Base-by-base conservation (phyloP, 2,329 filamentous ascomycete genomes). In the Sporothrix pseudoabietina region DNA sequence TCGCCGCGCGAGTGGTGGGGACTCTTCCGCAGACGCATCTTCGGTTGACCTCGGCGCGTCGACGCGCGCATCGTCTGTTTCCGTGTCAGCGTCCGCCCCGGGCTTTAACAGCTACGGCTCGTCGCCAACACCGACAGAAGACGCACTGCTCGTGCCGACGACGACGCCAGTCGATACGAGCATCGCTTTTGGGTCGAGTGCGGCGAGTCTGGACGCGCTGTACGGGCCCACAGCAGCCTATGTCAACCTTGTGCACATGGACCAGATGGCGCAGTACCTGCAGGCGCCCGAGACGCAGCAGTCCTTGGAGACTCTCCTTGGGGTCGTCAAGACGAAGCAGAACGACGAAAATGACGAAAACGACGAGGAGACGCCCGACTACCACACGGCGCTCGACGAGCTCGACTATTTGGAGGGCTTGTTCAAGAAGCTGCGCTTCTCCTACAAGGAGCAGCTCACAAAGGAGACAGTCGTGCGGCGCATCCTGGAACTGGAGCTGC, bases 401-500 rank as follows among this genome's bases (percentile, higher is more conserved):
- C 86, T 98, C 39, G 86, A 87, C 41, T 94, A 98, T 82, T 98
- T 98, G 84, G 94, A 93, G 83, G 94, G 98, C 82, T 88, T 98
- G 26, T 99, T 98, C 82, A 92, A 94, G 57, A 98, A 99, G 83
- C 87, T 98, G 54, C 93, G 95, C 77, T 98, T 98, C 85, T 97
- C 93, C 76, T 98, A 98, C 82, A 92, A 98, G 78, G 96, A 99
- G 83, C 96, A 98, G 85, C 94, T 98, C 75, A 98, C 95, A 61
- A 99, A 98, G 83, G 96, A 99, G 81, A 97, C 97, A 79, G 98
- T 98, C 82, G 91, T 99, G 72, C 93, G 94, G 77, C 91, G 93
- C 76, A 97, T 98, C 77, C 94, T 97, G 19, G 94, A 93, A 76
- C 93, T 97, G 76, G 94, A 94, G 68, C 96, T 95, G 0, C 86